Conservation (phyloP, 768 basidiomycete species). For the Termitomyces bulborhizus region DNA sequence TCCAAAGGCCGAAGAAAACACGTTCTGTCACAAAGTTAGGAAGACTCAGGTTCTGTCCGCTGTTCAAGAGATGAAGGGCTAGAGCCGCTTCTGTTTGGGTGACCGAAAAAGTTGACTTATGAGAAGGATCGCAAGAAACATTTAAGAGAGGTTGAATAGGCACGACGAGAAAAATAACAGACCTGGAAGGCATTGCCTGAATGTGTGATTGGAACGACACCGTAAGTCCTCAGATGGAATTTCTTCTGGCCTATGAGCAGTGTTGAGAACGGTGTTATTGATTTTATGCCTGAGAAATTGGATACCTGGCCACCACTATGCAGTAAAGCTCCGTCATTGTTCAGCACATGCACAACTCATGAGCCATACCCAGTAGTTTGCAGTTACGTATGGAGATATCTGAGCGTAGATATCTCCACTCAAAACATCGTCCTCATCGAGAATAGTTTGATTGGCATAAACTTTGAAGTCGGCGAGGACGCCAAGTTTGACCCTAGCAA, state of each 20-base stretch:
- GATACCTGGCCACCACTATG: constrained; percentile 31
- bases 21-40: constrained; percentile 26
- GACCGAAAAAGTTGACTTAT: constrained; percentile 29
- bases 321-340: not conserved
- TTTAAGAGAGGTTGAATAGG: not conserved
- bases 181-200: constrained; percentile 30
- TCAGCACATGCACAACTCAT: not conserved
- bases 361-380: constrained; percentile 30
- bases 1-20: constrained; percentile 27
- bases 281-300: not conserved
- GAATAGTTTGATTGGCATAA: constrained; percentile 26
- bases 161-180: not conserved
- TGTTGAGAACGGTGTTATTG: not conserved
- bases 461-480: constrained; percentile 31
- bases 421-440: constrained; percentile 25
- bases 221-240: constrained; percentile 29
- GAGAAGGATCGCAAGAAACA: not conserved
- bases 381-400: constrained; percentile 31
- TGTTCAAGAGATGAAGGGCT: constrained; percentile 22
- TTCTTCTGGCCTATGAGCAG: constrained; percentile 23
- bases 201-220: constrained; percentile 21
- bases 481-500: constrained; percentile 25
- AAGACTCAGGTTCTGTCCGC: constrained; percentile 25
- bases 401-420: constrained; percentile 25
- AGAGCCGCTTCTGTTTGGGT: constrained; percentile 23